Evolutionary conservation across 2,329 filamentous ascomycete genomes (phyloP).

Genomic region (Drechslerella coelobrocha): DNA sequence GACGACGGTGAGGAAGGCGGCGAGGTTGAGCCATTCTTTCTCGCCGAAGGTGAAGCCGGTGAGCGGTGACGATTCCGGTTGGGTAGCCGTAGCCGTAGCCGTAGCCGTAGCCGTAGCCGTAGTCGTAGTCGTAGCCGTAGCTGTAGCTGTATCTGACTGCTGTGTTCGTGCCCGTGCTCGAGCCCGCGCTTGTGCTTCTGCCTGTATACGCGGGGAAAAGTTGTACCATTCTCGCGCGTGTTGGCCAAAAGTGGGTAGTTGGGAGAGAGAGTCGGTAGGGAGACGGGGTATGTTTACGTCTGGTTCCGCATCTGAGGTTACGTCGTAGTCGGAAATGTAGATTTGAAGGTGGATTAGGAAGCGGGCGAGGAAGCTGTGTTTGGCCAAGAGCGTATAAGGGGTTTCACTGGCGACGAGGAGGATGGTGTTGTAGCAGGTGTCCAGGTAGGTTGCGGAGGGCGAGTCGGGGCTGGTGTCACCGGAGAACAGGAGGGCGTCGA

Average conservation of each 20-base stretch:
- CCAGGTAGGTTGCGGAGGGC: conserved; percentile 19
- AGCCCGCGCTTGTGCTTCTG: too few relatives aligned
- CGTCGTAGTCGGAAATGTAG: background rate
- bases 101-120: too few relatives aligned
- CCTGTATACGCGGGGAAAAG: conserved; percentile 17
- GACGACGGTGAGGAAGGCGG: background rate
- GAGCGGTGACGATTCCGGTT: too few relatives aligned
- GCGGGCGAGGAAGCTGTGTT: conserved; percentile 4
- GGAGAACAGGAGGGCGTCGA: background rate
- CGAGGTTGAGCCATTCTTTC: too few relatives aligned
- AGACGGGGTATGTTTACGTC: conserved; percentile 7
- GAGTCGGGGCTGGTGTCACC: conserved; percentile 10
- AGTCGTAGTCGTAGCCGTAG: too few relatives aligned
- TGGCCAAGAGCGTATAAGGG: background rate
- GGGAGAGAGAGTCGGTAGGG: too few relatives aligned
- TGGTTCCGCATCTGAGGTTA: background rate
- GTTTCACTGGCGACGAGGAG: conserved; percentile 9
- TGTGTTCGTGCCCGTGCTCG: too few relatives aligned
- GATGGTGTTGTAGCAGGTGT: conserved; percentile 22
- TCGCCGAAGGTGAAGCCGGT: too few relatives aligned
- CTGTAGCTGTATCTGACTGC: too few relatives aligned
- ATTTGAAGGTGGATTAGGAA: conserved; percentile 13
- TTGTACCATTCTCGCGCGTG: conserved; percentile 28
- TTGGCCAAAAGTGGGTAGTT: conserved; percentile 13
- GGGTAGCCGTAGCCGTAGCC: too few relatives aligned